Evolutionary conservation across 805 yeast species (phyloP), one percentile per base, ranked within the genome.

Genomic region (Candida takata): DNA sequence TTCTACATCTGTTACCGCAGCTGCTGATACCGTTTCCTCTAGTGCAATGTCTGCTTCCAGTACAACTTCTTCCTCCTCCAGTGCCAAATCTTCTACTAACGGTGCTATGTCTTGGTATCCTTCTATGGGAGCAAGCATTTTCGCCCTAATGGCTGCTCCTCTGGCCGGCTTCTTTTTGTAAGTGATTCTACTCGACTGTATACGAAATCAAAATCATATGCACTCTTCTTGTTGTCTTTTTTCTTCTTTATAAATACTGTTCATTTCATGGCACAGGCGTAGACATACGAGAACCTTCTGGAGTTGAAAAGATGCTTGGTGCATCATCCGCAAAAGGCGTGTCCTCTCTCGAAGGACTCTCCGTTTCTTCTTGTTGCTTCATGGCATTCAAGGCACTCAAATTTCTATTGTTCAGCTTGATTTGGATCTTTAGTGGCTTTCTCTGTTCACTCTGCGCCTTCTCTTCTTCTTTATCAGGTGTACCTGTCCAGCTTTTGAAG

Each of bases 401-500:
- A 6, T 36, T 24, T 28, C 44, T 44, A 19, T 48, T 50, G 34
- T 45, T 50, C 37, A 51, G 16, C 31, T 47, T 50, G 34, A 50
- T 29, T 25, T 44, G 49, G n/a, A 49, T 38, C 31, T 48, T 48
- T 18, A 45, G 23, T 6, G 40, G 42, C 18, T 28, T 35, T 8
- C 24, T 15, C 16, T 20, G 23, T 7, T 16, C 24, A 6, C 27
- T 29, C 8, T 20, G 35, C 11, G 33, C 27, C 14, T 31, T 40
- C 20, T 31, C 28, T 4, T 27, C 35, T 10, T 29, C 33, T 1
- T 29, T 34, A 8, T 47, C 27, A 5, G 35, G 17, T 8, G 33
- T 62, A 25, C 70, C 70, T 7, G 48, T 46, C 75, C 74, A 70
- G 11, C 60, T 46, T 5, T 40, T 34, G 31, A 67, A 48, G 2